Evolutionary conservation across 2,329 filamentous ascomycete genomes (phyloP).

Genomic region (Dactylellina leptospora): DNA sequence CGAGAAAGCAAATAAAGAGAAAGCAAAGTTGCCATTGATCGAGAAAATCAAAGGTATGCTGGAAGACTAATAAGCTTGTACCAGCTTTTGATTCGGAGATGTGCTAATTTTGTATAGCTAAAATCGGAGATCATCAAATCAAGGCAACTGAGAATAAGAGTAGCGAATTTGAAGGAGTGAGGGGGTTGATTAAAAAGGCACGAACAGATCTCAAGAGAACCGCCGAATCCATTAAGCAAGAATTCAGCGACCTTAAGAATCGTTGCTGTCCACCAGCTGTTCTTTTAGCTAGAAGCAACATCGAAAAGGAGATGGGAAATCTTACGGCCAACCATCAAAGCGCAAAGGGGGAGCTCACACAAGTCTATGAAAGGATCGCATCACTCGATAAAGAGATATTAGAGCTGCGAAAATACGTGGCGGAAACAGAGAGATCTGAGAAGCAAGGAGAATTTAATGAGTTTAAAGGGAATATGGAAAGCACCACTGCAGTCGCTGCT

Average conservation of each 20-base stretch:
- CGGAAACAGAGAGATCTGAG: too few species aligned
- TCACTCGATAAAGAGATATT: conserved; percentile 15
- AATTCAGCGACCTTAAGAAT: conserved; percentile 10
- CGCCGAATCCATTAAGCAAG: conserved; percentile 10
- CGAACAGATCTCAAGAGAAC: too few species aligned
- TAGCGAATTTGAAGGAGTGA: too few species aligned
- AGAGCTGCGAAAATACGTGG: neutral
- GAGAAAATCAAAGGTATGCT: conserved; percentile 10
- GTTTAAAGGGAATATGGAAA: conserved; percentile 1
- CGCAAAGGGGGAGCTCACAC: conserved; percentile 11
- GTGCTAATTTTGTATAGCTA: conserved; percentile 1
- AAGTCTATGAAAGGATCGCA: conserved; percentile 5
- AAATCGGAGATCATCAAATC: neutral
- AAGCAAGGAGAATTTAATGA: neutral
- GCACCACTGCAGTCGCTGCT: neutral
- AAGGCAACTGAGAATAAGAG: neutral
- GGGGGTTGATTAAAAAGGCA: too few species aligned
- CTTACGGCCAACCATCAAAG: conserved; percentile 5
- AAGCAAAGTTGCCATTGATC: conserved; percentile 4
- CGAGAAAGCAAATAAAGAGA: conserved; percentile 16
- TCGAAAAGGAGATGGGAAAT: neutral
- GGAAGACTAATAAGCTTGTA: neutral
- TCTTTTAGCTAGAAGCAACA: conserved; percentile 1
- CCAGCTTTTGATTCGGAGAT: neutral
- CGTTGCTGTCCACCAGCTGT: neutral